phyloP scores from a whole-genome alignment of 208 protist genomes.

The Endotrypanum monterogeii region DNA sequence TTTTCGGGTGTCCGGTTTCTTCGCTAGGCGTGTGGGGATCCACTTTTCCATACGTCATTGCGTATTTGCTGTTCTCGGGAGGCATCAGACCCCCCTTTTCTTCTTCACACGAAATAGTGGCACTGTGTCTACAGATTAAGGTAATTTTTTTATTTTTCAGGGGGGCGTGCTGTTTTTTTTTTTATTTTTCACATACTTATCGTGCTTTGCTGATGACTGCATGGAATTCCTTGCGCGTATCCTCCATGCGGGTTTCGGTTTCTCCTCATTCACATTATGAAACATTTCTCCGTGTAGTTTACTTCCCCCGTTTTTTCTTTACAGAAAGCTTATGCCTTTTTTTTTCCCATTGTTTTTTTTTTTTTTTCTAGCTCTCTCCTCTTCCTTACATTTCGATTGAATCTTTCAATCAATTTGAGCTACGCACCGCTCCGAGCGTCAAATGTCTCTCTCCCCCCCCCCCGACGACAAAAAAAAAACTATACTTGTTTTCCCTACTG shows the following conservation, averaged over 20 bases:
- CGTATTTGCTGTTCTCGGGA: no score
- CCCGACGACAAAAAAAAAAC: no score
- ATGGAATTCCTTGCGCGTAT: conserved; percentile 16
- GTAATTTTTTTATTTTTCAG: background rate
- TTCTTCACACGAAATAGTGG: background rate
- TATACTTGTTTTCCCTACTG: background rate
- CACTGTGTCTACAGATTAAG: conserved; percentile 1
- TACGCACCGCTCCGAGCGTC: background rate
- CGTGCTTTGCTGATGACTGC: conserved; percentile 7
- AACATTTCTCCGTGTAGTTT: background rate
- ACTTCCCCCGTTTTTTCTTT: background rate
- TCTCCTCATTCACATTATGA: conserved; percentile 1
- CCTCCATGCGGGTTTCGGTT: conserved; percentile 1
- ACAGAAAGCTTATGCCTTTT: background rate
- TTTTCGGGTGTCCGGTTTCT: no score
- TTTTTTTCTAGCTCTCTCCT: background rate
- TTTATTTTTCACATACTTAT: conserved; percentile 3
- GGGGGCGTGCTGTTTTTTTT: background rate
- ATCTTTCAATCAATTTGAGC: background rate
- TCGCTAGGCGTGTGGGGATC: no score
- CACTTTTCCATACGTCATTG: no score
- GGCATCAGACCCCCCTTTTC: background rate
- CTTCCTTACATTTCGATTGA: conserved; percentile 3
- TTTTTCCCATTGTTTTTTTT: background rate
- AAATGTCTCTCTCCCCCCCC: no score